Percentiles rank a stretch among this genome's conserved stretches.
Conservation (phyloP, 108 stramenopile species). For the Seminavis robusta region DNA sequence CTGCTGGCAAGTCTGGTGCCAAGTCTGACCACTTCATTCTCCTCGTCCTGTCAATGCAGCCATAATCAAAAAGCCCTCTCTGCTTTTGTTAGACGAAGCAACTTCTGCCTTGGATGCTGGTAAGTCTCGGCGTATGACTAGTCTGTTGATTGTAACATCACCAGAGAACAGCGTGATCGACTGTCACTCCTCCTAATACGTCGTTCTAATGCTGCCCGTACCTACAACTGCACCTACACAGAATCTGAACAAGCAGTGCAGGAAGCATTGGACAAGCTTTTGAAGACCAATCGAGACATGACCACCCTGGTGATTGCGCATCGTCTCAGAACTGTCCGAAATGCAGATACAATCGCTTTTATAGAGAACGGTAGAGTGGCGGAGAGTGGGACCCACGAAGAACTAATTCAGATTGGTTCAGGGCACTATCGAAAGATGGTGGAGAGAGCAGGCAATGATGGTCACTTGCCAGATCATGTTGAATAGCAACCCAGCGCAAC, state of each 20-base stretch:
- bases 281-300: constrained; percentile 48
- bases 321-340: constrained; percentile 72
- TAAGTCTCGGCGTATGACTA: too few species aligned
- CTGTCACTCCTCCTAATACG: too few species aligned
- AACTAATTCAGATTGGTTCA: constrained; percentile 33
- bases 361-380: constrained; percentile 57
- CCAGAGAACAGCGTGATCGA: too few species aligned
- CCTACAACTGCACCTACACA: constrained; percentile 32
- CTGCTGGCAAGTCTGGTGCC: too few species aligned
- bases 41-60: too few species aligned
- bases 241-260: constrained; percentile 75
- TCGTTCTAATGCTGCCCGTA: neutral
- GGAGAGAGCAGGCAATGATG: constrained; percentile 27
- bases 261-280: constrained; percentile 66
- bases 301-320: constrained; percentile 80
- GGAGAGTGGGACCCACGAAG: constrained; percentile 69
- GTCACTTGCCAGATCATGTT: constrained; percentile 9
- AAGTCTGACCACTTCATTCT: too few species aligned
- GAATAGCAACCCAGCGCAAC: too few species aligned
- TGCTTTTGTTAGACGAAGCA: constrained; percentile 89
- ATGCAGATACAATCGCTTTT: constrained; percentile 72
- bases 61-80: constrained; percentile 69
- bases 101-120: constrained; percentile 54
- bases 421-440: constrained; percentile 27
- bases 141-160: too few species aligned